Evolutionary conservation across 2,329 filamentous ascomycete genomes (phyloP).

Genomic region (Calonectria crousiana): DNA sequence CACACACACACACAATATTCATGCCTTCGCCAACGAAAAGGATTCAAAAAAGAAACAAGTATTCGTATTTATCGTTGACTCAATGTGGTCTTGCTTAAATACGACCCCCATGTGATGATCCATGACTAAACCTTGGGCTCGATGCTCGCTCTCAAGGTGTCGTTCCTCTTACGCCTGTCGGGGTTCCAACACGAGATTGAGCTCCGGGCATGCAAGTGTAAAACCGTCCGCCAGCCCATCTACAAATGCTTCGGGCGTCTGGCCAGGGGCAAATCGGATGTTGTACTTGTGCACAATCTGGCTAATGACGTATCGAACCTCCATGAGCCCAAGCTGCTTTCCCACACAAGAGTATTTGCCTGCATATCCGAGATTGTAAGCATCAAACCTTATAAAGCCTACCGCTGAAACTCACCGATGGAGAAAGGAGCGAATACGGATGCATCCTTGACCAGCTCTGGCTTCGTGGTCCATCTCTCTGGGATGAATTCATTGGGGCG

Average conservation of each 20-base stretch:
- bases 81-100: background rate
- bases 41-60: background rate
- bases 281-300: slow-evolving; percentile 28
- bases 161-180: background rate
- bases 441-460: slow-evolving; percentile 48
- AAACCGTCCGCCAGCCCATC: slow-evolving; percentile 11
- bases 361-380: background rate
- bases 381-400: accelerated
- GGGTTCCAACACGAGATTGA: slow-evolving; percentile 20
- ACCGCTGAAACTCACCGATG: slow-evolving; percentile 34
- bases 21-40: background rate
- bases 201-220: slow-evolving; percentile 11
- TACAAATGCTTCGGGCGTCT: background rate
- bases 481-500: slow-evolving; percentile 50
- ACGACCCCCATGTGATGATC: background rate
- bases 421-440: slow-evolving; percentile 50
- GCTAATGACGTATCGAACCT: slow-evolving; percentile 25
- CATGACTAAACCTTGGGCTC: background rate
- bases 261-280: slow-evolving; percentile 5
- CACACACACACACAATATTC: background rate
- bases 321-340: slow-evolving; percentile 35
- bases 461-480: slow-evolving; percentile 51
- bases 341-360: slow-evolving; percentile 32
- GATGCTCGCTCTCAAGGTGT: background rate
- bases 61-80: background rate